Conservation (phyloP, 2,329 filamentous ascomycete genomes). For the Scytalidium lignicola region DNA sequence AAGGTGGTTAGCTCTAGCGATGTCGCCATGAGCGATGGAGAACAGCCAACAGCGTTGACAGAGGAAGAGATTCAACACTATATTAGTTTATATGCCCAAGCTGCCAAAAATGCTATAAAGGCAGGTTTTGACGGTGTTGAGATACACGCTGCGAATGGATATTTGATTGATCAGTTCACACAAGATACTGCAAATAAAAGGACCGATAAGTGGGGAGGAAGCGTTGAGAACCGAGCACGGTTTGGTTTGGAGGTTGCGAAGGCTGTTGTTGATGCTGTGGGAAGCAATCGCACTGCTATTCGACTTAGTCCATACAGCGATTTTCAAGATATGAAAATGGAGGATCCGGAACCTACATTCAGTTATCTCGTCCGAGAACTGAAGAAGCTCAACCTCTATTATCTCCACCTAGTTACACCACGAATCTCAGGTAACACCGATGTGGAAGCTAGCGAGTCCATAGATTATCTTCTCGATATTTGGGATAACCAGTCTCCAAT, state of each 20-base stretch:
- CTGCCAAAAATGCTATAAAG: slow-evolving; percentile 42
- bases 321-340: slow-evolving; percentile 61
- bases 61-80: slow-evolving; percentile 30
- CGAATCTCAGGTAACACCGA: slow-evolving; percentile 29
- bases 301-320: slow-evolving; percentile 55
- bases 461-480: slow-evolving; percentile 39
- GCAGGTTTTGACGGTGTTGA: slow-evolving; percentile 51
- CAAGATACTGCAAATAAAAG: slow-evolving; percentile 39
- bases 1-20: slow-evolving; percentile 17
- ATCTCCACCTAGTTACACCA: slow-evolving; percentile 57
- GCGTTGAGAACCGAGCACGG: slow-evolving; percentile 43
- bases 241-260: slow-evolving; percentile 49
- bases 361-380: slow-evolving; percentile 48
- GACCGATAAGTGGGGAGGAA: slow-evolving; percentile 47
- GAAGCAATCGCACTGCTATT: slow-evolving; percentile 47
- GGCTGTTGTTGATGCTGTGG: slow-evolving; percentile 44
- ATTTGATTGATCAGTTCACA: slow-evolving; percentile 27
- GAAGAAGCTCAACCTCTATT: slow-evolving; percentile 49
- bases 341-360: slow-evolving; percentile 59
- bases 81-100: slow-evolving; percentile 30
- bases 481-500: slow-evolving; percentile 41
- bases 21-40: slow-evolving; percentile 15
- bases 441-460: slow-evolving; percentile 29
- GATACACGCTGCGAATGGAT: slow-evolving; percentile 28
- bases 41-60: slow-evolving; percentile 29